Evolutionary conservation across 306 rosid genomes (phyloP), one percentile per base, ranked within the genome.

Genomic region (Trifolium subterraneum): DNA sequence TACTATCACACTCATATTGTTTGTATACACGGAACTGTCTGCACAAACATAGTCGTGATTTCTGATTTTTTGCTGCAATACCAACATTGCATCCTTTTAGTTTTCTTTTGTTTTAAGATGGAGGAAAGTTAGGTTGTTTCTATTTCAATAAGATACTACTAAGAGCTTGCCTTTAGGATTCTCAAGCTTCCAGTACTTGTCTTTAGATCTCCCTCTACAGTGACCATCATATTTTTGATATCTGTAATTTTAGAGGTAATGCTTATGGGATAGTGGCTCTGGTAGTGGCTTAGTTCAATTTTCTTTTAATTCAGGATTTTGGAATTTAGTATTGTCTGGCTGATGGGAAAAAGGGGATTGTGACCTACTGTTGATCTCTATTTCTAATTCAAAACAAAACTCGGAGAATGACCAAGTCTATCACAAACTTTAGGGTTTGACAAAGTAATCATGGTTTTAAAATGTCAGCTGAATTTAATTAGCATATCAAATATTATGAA

Each of bases 241-340:
- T 3, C 42, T 22, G 8, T 20, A 35, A 23, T 54, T 64, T 20
- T 59, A 31, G 42, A 68, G 55, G 23, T 13, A 39, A 42, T 66
- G 58, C 36, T 67, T 44, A 22, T 22, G 70, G 41, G 41, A 61
- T 19, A 25, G 39, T 27, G 74, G 76, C 35, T 35, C 13, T 27
- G 51, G 64, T 61, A 36, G 52, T 54, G 45, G 56, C 47, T 70
- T 52, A 38, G 69, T 69, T 23, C 44, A 45, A 18, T 15, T 68
- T 42, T 66, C 18, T 66, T 73, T 36, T 41, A 15, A 47, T 68
- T 74, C 41, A 16, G 25, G 47, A 45, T 65, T 77, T 59, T 9
- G 20, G n/a, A 79, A 70, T 44, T 56, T 52, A 44, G 4, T 44
- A 78, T 69, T 73, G 63, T 74, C 71, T 65, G 23, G n/a, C 19